Base-by-base conservation (phyloP, 306 rosid genomes). In the Quercus wislizeni region DNA sequence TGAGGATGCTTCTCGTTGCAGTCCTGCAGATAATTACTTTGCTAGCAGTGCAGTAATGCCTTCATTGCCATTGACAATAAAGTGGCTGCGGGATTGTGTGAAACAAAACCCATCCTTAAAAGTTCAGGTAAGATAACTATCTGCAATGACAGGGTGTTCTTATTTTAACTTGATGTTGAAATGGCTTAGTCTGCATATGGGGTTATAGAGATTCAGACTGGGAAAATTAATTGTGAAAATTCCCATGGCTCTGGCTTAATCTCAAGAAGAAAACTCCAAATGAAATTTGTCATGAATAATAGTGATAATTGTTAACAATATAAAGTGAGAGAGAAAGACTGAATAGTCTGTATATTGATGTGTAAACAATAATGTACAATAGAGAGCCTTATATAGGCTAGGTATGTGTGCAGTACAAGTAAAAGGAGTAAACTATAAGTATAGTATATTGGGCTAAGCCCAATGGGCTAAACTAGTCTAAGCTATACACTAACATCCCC, bases 41-140 rank as follows among this genome's bases (percentile, higher is more conserved):
- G 51, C 83, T 55, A 18, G 74, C 82, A 90, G 93, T 73, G 97
- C 91, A 28, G 97, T 90, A 73, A 82, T 92, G 74, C 93, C 93
- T 80, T 90, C 95, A 1, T 79, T 92, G 81, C 97, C 97, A 73
- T 79, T 89, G 74, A 81, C 97, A 31, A 86, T 92, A 59, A 87
- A 83, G 74, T 89, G 90, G 95, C 83, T 92, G 69, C 84, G 92
- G 84, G 92, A 90, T 80, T 87, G 86, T 70, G 95, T 82, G 68
- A 87, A 83, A 85, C 83, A 76, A 77, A 82, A 91, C 83, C 97
- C 95, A 9, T 82, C 93, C 21, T 41, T 89, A 62, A 78, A 90
- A 77, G 74, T 92, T 81, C 95, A 86, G 86, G 91, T 88, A 73
- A 55, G 70, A 55, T 55, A 52, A 65, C 68, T 25, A 27, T 63